These are phyloP conservation scores for Eucalyptus shirleyi DNA, from an alignment of 345 rosid species.

Conservation along the genomic window DNA sequence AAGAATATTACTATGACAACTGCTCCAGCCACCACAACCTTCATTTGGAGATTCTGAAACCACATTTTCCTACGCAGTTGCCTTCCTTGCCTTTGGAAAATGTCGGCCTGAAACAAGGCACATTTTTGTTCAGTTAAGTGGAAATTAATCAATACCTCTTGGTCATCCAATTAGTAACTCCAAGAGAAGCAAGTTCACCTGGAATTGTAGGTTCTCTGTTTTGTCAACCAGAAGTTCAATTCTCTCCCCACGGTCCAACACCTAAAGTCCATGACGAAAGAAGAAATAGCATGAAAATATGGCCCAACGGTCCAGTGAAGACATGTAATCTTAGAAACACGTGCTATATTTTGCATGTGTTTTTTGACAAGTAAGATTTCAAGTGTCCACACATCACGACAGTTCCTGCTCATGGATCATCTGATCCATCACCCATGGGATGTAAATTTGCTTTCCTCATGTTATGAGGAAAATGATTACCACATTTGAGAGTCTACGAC, in stretches of 20 bases:
- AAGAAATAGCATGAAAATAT: background rate
- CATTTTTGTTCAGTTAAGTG: background rate
- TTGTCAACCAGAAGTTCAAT: conserved; percentile 93
- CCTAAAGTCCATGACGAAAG: conserved; percentile 19
- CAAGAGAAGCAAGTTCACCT: conserved; percentile 27
- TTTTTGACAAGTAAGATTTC: background rate
- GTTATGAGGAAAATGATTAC: background rate
- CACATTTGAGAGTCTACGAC: background rate
- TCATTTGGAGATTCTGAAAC: conserved; percentile 83
- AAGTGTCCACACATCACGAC: background rate
- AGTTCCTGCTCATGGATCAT: background rate
- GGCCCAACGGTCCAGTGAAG: background rate
- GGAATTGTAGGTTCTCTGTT: conserved; percentile 84
- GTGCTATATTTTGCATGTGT: background rate
- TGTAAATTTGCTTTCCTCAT: background rate
- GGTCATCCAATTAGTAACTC: background rate
- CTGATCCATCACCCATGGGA: background rate
- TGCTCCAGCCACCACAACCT: conserved; percentile 71
- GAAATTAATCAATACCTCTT: background rate
- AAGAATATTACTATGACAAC: conserved; percentile 42
- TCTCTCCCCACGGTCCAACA: conserved; percentile 92
- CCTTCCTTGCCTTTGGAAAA: conserved; percentile 98
- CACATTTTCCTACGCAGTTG: conserved; percentile 92
- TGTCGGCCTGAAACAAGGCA: conserved; percentile 47
- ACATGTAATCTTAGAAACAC: background rate